phyloP scores from a whole-genome alignment of 805 yeast genomes.

The Ogataea glucozyma region DNA sequence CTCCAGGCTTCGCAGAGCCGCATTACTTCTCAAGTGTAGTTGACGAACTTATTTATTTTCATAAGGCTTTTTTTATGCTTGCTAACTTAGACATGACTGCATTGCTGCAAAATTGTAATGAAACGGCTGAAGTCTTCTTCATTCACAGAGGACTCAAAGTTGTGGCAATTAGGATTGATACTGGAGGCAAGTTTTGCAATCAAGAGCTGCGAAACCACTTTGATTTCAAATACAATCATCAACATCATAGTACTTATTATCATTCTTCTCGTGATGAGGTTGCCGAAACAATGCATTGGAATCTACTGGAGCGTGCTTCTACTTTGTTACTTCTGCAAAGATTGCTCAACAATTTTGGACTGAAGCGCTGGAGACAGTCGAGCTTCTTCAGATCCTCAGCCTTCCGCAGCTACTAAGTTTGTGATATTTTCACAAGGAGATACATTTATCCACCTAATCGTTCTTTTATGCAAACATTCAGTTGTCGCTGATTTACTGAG shows the following conservation, averaged over 20 bases:
- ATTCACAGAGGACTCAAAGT: not conserved
- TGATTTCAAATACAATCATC: not conserved
- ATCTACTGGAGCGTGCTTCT: not conserved
- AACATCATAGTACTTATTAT: not conserved
- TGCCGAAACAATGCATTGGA: slow-evolving; percentile 2
- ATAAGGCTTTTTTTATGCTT: not conserved
- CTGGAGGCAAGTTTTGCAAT: not conserved
- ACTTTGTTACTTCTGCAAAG: not conserved
- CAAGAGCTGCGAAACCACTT: not conserved
- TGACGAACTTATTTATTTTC: slow-evolving; percentile 8
- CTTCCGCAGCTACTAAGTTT: not conserved
- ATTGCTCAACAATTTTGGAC: not conserved
- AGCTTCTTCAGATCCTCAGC: not conserved
- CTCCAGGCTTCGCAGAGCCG: slow-evolving; percentile 8
- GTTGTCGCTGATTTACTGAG: too few relatives aligned
- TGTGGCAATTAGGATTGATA: not conserved
- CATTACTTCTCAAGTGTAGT: slow-evolving; percentile 11
- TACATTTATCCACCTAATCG: too few relatives aligned
- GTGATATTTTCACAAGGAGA: too few relatives aligned
- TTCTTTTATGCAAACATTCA: too few relatives aligned
- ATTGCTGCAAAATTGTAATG: not conserved
- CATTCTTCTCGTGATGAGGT: not conserved
- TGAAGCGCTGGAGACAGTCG: not conserved
- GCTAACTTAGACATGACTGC: not conserved
- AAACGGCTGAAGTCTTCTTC: too few relatives aligned